phyloP scores from a whole-genome alignment of 2,329 filamentous ascomycete genomes.

The Aspergillus aculeatinus region DNA sequence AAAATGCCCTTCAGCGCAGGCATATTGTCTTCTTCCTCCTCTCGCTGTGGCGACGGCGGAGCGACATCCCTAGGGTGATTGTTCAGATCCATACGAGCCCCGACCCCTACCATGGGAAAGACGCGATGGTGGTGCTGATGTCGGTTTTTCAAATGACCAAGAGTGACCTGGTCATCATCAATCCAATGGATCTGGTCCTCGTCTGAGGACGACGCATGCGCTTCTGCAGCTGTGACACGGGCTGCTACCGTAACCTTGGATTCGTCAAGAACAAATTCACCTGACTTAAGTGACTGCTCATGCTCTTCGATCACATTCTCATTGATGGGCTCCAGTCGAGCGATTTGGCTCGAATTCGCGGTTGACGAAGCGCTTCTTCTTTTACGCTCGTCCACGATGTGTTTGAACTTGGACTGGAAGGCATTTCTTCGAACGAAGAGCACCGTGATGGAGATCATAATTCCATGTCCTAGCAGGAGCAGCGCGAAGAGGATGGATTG shows the following conservation, averaged over 20 bases:
- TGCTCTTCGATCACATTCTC: background rate
- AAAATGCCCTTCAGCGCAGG: slow-evolving; percentile 26
- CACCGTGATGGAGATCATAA: slow-evolving; percentile 67
- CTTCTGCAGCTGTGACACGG: slow-evolving; percentile 3
- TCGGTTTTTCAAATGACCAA: slow-evolving; percentile 19
- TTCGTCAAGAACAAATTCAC: background rate
- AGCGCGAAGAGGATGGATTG: slow-evolving; percentile 65
- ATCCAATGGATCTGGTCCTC: slow-evolving; percentile 25
- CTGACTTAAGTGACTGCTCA: background rate
- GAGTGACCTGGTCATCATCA: slow-evolving; percentile 32
- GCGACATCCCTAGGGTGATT: slow-evolving; percentile 34
- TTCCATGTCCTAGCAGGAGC: slow-evolving; percentile 64
- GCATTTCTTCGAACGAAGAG: slow-evolving; percentile 60
- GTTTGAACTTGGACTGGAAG: slow-evolving; percentile 62
- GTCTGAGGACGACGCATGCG: background rate
- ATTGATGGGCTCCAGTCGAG: background rate
- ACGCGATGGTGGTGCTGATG: slow-evolving; percentile 26
- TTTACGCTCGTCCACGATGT: slow-evolving; percentile 46
- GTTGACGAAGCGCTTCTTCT: slow-evolving; percentile 9
- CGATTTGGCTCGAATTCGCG: background rate
- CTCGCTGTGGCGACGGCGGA: slow-evolving; percentile 18
- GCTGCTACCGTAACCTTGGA: slow-evolving; percentile 7
- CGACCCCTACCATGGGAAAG: slow-evolving; percentile 38
- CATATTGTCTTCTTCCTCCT: slow-evolving; percentile 15
- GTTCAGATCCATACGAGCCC: slow-evolving; percentile 34